Percentiles rank a stretch among this genome's conserved stretches.
Evolutionary conservation across 805 yeast genomes (phyloP).

Genomic region (Candida pseudofarinosa): DNA sequence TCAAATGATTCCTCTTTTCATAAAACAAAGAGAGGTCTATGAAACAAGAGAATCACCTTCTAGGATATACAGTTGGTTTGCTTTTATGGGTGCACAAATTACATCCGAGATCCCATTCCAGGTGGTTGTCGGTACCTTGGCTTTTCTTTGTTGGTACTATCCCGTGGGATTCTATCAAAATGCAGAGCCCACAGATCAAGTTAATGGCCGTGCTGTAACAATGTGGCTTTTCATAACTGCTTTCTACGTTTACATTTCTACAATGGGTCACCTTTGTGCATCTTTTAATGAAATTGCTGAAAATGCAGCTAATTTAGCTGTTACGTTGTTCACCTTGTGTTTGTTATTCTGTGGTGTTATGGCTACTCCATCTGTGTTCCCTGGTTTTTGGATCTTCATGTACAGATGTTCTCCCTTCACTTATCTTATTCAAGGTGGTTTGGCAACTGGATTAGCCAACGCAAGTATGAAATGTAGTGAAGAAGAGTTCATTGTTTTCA

Average conservation of each 20-base stretch:
- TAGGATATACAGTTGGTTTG: slow-evolving; percentile 70
- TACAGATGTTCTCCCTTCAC: slow-evolving; percentile 71
- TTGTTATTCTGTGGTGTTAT: slow-evolving; percentile 69
- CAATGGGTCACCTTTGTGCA: slow-evolving; percentile 33
- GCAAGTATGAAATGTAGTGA: slow-evolving; percentile 40
- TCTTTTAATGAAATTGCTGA: slow-evolving; percentile 48
- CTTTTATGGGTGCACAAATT: slow-evolving; percentile 50
- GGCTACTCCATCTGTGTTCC: slow-evolving; percentile 55
- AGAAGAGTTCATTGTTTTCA: slow-evolving; percentile 23
- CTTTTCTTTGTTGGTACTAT: slow-evolving; percentile 46
- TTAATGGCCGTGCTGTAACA: slow-evolving; percentile 26
- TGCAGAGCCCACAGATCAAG: slow-evolving; percentile 39
- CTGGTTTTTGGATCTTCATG: slow-evolving; percentile 85
- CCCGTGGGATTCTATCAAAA: slow-evolving; percentile 29
- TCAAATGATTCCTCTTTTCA: slow-evolving; percentile 60
- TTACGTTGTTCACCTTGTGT: slow-evolving; percentile 53
- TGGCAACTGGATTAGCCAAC: slow-evolving; percentile 43
- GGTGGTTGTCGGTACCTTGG: slow-evolving; percentile 19
- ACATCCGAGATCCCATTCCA: slow-evolving; percentile 60
- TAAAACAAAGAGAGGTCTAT: slow-evolving; percentile 54
- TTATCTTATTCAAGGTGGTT: slow-evolving; percentile 58
- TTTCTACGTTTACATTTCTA: slow-evolving; percentile 51
- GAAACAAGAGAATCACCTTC: slow-evolving; percentile 71
- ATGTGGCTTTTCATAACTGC: slow-evolving; percentile 30
- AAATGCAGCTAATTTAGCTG: slow-evolving; percentile 57